A percentile compares a stretch with the other conserved stretches of the same genome.
Evolutionary conservation across 495 filamentous ascomycete species (phyloP).

Genomic region (Massariosphaeria phaeospora): DNA sequence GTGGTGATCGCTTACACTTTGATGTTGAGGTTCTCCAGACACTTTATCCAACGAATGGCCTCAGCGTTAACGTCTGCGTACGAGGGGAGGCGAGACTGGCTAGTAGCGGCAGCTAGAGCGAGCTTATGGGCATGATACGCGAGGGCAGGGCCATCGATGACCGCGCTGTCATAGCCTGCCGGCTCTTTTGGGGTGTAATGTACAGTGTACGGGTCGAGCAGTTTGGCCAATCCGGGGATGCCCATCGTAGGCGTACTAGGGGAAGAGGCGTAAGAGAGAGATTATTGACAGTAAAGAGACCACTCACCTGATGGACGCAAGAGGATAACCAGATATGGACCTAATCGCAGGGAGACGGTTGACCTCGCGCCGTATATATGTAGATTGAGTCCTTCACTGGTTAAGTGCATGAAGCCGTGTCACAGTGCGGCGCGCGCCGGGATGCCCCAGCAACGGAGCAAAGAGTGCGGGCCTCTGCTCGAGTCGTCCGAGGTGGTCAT

Average conservation of each 20-base stretch:
- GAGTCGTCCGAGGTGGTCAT: background rate
- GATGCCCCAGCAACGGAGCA: constrained; percentile 1
- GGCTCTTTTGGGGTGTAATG: constrained; percentile 9
- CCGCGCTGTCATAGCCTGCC: background rate
- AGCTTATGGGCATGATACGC: constrained; percentile 21
- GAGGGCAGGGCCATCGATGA: constrained; percentile 31
- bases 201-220: constrained; percentile 24
- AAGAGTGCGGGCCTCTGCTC: background rate
- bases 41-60: constrained; percentile 22
- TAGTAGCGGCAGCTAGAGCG: background rate
- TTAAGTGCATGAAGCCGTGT: constrained; percentile 17
- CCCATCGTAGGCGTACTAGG: constrained; percentile 17
- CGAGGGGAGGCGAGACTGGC: constrained; percentile 5
- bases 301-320: too few relatives aligned
- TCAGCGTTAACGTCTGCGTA: constrained; percentile 19
- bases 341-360: constrained; percentile 1
- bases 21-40: constrained; percentile 9
- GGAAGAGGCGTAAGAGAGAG: background rate
- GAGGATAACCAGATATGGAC: too few relatives aligned
- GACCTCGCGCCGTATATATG: constrained; percentile 2
- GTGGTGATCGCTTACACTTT: constrained; percentile 24
- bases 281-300: too few relatives aligned
- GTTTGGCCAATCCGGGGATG: constrained; percentile 10
- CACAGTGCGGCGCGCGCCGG: constrained; percentile 13
- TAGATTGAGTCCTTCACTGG: constrained; percentile 4